Evolutionary conservation across 257 asterid genomes (phyloP).

Genomic region (Lycium ferocissimum): DNA sequence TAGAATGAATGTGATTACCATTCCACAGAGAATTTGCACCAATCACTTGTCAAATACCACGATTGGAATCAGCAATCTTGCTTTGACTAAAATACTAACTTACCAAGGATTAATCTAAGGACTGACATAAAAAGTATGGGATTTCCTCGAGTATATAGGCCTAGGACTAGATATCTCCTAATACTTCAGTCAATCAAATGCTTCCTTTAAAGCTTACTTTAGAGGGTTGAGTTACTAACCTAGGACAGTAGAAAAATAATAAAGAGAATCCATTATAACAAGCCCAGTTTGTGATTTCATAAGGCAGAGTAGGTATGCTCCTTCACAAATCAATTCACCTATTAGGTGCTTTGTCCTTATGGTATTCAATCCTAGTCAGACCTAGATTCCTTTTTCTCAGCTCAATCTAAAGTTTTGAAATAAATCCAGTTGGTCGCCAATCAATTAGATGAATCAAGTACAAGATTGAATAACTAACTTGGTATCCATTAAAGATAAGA

Average conservation of each 20-base stretch:
- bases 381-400: constrained; percentile 4
- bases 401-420: background rate
- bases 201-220: background rate
- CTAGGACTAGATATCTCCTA: background rate
- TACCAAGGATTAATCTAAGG: background rate
- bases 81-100: background rate
- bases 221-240: background rate
- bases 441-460: background rate
- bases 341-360: background rate
- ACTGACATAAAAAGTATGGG: background rate
- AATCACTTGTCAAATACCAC: constrained; percentile 19
- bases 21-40: background rate
- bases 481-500: background rate
- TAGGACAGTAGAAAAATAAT: background rate
- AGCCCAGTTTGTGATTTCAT: background rate
- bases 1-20: background rate
- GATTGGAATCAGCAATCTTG: background rate
- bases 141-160: background rate
- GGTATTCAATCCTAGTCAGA: constrained; percentile 23
- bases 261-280: background rate
- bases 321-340: constrained; percentile 10
- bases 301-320: background rate
- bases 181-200: background rate
- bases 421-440: background rate
- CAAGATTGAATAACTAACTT: background rate